Evolutionary conservation across 352 stramenopile genomes (phyloP).

Genomic region (Phytophthora meadii): DNA sequence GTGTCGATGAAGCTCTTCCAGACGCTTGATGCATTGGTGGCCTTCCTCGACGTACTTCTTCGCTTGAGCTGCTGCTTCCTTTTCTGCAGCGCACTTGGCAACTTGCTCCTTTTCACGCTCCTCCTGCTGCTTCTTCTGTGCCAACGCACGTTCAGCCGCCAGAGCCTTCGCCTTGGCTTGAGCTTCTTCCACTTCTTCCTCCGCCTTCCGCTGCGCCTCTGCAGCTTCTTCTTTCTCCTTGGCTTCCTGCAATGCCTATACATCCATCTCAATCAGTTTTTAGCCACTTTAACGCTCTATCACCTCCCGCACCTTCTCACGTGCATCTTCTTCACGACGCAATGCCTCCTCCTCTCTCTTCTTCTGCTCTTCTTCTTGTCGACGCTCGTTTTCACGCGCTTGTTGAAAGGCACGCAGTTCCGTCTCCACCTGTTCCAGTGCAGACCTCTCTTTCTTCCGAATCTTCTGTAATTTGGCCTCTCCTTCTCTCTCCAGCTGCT

Average conservation of each 20-base stretch:
- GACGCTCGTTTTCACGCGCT: slow-evolving; percentile 35
- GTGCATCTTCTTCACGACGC: slow-evolving; percentile 42
- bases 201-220: slow-evolving; percentile 29
- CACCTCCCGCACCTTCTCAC: slow-evolving; percentile 37
- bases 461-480: slow-evolving; percentile 51
- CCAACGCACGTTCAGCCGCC: slow-evolving; percentile 33
- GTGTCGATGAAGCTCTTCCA: slow-evolving; percentile 59
- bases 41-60: slow-evolving; percentile 61
- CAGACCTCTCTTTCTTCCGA: slow-evolving; percentile 42
- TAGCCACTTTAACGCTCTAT: no score
- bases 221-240: slow-evolving; percentile 38
- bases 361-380: slow-evolving; percentile 39
- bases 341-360: slow-evolving; percentile 44
- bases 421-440: slow-evolving; percentile 55
- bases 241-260: slow-evolving; percentile 28
- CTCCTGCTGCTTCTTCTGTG: slow-evolving; percentile 40
- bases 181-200: slow-evolving; percentile 38
- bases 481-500: slow-evolving; percentile 46
- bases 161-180: slow-evolving; percentile 42
- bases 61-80: slow-evolving; percentile 39
- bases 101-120: slow-evolving; percentile 44
- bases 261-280: neutral
- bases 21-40: slow-evolving; percentile 46
- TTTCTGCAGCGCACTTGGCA: slow-evolving; percentile 41
- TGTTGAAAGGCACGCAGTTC: slow-evolving; percentile 58